A percentile compares a stretch with the other conserved stretches of the same genome.
These are phyloP conservation scores for Tylopilus sp. DNA, from an alignment of 768 basidiomycete species.

Conservation along the genomic window DNA sequence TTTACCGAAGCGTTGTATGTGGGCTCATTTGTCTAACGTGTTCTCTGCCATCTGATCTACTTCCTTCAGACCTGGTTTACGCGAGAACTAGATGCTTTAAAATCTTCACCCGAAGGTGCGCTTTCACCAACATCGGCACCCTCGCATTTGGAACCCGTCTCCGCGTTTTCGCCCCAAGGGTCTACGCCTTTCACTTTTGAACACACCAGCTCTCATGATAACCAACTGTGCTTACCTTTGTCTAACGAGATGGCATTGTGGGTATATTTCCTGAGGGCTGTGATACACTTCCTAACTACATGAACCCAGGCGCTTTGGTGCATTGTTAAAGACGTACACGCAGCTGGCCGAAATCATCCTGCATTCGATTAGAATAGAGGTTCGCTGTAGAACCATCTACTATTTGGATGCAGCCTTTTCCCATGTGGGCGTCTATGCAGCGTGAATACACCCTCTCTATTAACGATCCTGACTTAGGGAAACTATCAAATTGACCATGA, in stretches of 20 bases:
- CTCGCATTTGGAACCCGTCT: conserved; percentile 46
- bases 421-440: conserved; percentile 45
- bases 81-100: conserved; percentile 63
- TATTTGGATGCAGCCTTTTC: conserved; percentile 78
- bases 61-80: conserved; percentile 77
- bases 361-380: conserved; percentile 82
- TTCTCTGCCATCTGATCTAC: conserved; percentile 8
- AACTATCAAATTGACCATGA: conserved; percentile 81
- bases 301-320: conserved; percentile 78
- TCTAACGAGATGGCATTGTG: conserved; percentile 89
- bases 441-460: conserved; percentile 1
- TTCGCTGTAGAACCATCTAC: conserved; percentile 80
- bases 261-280: conserved; percentile 28
- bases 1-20: conserved; percentile 86
- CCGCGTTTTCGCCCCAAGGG: conserved; percentile 38
- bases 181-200: conserved; percentile 46
- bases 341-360: conserved; percentile 86
- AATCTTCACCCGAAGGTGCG: conserved; percentile 49
- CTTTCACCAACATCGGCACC: conserved; percentile 48
- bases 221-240: conserved; percentile 66
- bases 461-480: conserved; percentile 48
- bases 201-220: conserved; percentile 36
- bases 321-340: conserved; percentile 84
- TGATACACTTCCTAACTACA: conserved; percentile 4
- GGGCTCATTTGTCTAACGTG: background rate